A percentile compares a stretch with the other conserved stretches of the same genome.
Conservation (phyloP, 1,139 yeast genomes). For the Geotrichum fermentans region DNA sequence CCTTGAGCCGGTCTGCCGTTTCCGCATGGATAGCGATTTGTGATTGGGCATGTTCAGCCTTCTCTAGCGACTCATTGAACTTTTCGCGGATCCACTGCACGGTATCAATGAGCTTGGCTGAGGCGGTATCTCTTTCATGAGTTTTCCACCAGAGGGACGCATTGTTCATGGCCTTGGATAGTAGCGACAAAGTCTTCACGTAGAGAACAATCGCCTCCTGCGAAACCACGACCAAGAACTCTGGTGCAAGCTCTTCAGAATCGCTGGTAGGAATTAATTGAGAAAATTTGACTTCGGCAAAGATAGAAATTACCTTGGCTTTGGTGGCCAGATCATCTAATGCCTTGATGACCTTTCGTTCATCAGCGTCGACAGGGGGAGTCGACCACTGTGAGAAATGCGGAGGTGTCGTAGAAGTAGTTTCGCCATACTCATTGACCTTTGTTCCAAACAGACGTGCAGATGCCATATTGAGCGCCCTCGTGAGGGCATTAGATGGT, state of each 20-base stretch:
- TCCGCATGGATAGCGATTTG: constrained; percentile 28
- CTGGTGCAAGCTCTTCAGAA: constrained; percentile 50
- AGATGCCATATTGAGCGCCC: constrained; percentile 83
- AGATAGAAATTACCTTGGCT: constrained; percentile 80
- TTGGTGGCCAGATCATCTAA: constrained; percentile 80
- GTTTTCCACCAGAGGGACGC: constrained; percentile 89
- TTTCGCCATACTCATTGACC: constrained; percentile 27
- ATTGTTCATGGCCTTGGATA: constrained; percentile 78
- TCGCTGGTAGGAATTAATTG: constrained; percentile 62
- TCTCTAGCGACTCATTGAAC: constrained; percentile 82
- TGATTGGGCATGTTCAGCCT: constrained; percentile 73
- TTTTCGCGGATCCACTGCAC: constrained; percentile 91
- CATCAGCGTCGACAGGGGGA: constrained; percentile 30
- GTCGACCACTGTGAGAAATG: constrained; percentile 24
- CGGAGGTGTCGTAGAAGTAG: constrained; percentile 39
- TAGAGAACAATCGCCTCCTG: constrained; percentile 84
- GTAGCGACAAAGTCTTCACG: constrained; percentile 72
- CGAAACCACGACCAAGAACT: constrained; percentile 54
- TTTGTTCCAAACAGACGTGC: constrained; percentile 70
- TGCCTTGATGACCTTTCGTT: constrained; percentile 43
- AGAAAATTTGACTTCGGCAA: constrained; percentile 85
- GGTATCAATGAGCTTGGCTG: constrained; percentile 59
- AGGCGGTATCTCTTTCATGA: constrained; percentile 39
- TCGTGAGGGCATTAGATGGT: constrained; percentile 85
- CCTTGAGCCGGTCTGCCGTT: constrained; percentile 23